These are phyloP conservation scores for Fragaria vesca DNA, from an alignment of 306 rosid genomes.

Conservation along the genomic window DNA sequence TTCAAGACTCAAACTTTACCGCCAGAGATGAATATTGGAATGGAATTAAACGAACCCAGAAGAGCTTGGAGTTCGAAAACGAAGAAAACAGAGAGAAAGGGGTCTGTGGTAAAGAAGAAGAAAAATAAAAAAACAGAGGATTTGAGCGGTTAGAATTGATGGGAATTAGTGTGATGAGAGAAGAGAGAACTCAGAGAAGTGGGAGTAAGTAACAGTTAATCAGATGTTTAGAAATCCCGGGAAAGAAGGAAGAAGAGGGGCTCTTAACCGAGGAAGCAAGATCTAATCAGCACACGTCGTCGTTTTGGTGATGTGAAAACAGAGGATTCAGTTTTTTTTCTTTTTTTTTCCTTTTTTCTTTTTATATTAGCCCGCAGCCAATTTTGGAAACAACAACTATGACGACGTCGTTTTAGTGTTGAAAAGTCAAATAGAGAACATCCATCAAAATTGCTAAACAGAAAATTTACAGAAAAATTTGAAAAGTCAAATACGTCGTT, in stretches of 20 bases:
- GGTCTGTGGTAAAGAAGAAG: neutral
- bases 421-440: no score
- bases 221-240: neutral
- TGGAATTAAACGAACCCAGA: slow-evolving; percentile 1
- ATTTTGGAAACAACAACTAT: no score
- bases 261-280: neutral
- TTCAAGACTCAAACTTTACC: neutral
- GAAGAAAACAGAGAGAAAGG: neutral
- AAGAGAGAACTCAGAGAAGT: neutral
- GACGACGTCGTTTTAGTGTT: no score
- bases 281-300: neutral
- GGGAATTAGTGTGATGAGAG: neutral
- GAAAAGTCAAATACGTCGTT: no score
- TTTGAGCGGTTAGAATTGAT: neutral
- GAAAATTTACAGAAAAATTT: no score
- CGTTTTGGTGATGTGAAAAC: neutral
- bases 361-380: no score
- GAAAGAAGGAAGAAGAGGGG: neutral
- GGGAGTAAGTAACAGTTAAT: neutral
- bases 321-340: neutral
- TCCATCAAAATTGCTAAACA: no score
- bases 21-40: neutral
- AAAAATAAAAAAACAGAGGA: no score
- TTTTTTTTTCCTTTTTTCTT: no score
- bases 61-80: neutral